These are phyloP conservation scores for Leishmania mexicana DNA, from an alignment of 208 protist genomes.

Conservation along the genomic window DNA sequence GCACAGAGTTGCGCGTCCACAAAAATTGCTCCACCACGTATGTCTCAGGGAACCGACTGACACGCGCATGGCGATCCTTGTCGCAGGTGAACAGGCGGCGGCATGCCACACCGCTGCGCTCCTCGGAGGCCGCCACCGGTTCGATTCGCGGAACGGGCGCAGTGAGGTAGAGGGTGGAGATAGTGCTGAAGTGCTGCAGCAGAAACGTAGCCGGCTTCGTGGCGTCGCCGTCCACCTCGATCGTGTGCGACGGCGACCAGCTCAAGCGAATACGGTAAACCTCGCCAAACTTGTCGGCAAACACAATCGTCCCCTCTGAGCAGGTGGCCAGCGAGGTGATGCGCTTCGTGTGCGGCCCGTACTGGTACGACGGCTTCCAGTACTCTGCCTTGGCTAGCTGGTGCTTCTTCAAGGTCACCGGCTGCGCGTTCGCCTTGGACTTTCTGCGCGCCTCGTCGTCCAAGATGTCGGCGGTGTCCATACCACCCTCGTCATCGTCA, in stretches of 20 bases:
- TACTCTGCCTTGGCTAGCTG: constrained; percentile 27
- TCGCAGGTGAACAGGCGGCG: constrained; percentile 85
- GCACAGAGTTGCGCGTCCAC: constrained; percentile 46
- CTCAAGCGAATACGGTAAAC: constrained; percentile 70
- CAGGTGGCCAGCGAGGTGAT: constrained; percentile 67
- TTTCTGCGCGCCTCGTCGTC: constrained; percentile 5
- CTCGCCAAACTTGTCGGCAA: constrained; percentile 92
- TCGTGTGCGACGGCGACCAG: constrained; percentile 53
- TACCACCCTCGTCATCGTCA: constrained; percentile 13
- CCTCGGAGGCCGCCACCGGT: constrained; percentile 30
- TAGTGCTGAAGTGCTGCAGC: constrained; percentile 88
- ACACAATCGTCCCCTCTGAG: constrained; percentile 70
- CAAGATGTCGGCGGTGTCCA: constrained; percentile 14
- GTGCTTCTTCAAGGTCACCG: constrained; percentile 11
- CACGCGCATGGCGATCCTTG: constrained; percentile 78
- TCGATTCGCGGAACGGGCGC: constrained; percentile 51
- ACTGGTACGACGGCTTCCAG: constrained; percentile 57
- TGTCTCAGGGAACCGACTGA: constrained; percentile 81
- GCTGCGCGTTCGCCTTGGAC: not conserved
- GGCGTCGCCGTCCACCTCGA: constrained; percentile 52
- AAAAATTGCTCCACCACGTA: constrained; percentile 87
- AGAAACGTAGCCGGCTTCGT: constrained; percentile 53
- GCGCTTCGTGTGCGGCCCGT: constrained; percentile 84
- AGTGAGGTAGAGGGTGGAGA: constrained; percentile 69
- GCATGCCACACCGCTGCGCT: constrained; percentile 24